phyloP scores from a whole-genome alignment of 345 rosid genomes.

The Clausena lansium region DNA sequence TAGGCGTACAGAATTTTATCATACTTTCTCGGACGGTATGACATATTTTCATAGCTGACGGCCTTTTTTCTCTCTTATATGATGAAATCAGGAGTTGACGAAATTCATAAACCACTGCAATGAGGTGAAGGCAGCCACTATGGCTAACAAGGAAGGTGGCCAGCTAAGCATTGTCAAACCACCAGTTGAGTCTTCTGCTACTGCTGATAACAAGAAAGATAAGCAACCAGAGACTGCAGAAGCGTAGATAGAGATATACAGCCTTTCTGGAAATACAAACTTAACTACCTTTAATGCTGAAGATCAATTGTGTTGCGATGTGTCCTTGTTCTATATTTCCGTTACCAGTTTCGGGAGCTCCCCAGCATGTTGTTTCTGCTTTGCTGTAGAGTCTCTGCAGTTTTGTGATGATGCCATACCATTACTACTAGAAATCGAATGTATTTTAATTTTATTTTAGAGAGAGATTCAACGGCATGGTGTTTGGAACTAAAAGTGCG shows the following conservation, averaged over 20 bases:
- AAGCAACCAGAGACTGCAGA: slow-evolving; percentile 4
- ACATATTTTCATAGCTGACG: not conserved
- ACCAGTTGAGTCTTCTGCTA: slow-evolving; percentile 34
- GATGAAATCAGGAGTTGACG: slow-evolving; percentile 55
- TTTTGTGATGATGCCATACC: too few species aligned
- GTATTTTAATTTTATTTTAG: not conserved
- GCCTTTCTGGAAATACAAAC: not conserved
- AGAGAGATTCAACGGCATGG: not conserved
- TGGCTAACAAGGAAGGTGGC: slow-evolving; percentile 79
- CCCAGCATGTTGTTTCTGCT: not conserved
- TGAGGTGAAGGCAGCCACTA: slow-evolving; percentile 76
- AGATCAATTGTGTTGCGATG: not conserved
- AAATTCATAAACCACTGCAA: slow-evolving; percentile 90
- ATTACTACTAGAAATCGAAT: not conserved
- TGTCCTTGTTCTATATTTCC: not conserved
- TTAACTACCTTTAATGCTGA: not conserved
- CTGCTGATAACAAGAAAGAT: slow-evolving; percentile 36
- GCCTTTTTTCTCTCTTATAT: not conserved
- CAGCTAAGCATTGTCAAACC: slow-evolving; percentile 61
- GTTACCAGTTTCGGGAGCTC: not conserved
- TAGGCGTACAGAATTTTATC: not conserved
- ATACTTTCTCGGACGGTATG: not conserved
- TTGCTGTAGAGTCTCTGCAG: not conserved
- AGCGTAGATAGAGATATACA: not conserved
- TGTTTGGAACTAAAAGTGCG: not conserved